These are phyloP conservation scores for Colletotrichum musicola DNA, from an alignment of 2,329 filamentous ascomycete genomes.

Conservation along the genomic window DNA sequence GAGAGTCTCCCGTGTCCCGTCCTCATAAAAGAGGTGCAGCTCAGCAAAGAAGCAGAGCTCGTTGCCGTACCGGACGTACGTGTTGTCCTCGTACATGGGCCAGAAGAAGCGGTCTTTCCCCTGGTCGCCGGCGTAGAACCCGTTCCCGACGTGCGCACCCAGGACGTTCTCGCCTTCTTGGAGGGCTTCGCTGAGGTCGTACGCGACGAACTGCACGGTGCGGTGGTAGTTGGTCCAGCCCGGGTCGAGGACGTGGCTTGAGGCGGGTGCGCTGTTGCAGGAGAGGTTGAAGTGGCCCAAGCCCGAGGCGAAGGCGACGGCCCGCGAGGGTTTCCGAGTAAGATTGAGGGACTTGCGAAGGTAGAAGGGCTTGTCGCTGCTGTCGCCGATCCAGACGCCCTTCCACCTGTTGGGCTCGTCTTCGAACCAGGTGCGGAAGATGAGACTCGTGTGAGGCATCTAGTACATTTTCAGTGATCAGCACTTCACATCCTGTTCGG, in stretches of 20 bases:
- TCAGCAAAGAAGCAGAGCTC: slow-evolving; percentile 57
- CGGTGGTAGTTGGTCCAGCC: slow-evolving; percentile 56
- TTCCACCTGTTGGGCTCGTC: slow-evolving; percentile 55
- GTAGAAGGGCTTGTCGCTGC: slow-evolving; percentile 55
- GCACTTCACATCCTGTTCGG: not conserved
- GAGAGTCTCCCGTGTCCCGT: slow-evolving; percentile 50
- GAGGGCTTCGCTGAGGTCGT: slow-evolving; percentile 54
- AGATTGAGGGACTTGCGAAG: slow-evolving; percentile 50
- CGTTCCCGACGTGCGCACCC: slow-evolving; percentile 56
- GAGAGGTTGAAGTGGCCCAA: slow-evolving; percentile 55
- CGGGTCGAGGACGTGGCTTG: slow-evolving; percentile 52
- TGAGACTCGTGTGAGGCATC: slow-evolving; percentile 56
- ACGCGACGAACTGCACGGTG: slow-evolving; percentile 57
- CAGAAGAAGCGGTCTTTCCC: slow-evolving; percentile 55
- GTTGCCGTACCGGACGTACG: slow-evolving; percentile 53
- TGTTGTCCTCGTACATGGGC: slow-evolving; percentile 57
- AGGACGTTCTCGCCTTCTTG: slow-evolving; percentile 52
- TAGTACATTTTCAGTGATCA: slow-evolving; percentile 1
- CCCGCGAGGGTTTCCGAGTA: slow-evolving; percentile 46
- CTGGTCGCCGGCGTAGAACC: slow-evolving; percentile 59
- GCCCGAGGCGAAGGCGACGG: slow-evolving; percentile 53
- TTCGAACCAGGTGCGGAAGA: slow-evolving; percentile 57
- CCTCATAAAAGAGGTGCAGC: slow-evolving; percentile 52
- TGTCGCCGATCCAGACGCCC: slow-evolving; percentile 55
- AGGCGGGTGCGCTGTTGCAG: slow-evolving; percentile 50